phyloP scores from a whole-genome alignment of 2,329 filamentous ascomycete genomes.

The Sporothrix dimorphospora region DNA sequence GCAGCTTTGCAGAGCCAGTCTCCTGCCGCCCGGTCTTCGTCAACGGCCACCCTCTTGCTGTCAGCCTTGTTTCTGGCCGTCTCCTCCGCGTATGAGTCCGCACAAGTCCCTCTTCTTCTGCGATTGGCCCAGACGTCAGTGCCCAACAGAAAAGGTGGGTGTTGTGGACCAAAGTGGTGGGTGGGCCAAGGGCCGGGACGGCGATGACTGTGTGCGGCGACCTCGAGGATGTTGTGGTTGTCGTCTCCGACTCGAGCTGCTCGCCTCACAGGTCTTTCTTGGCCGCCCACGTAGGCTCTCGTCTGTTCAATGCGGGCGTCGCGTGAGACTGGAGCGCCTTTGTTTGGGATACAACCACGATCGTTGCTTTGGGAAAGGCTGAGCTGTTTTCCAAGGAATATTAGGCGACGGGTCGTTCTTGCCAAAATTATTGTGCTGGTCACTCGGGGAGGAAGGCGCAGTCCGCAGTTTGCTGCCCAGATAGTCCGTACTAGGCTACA shows the following conservation, averaged over 20 bases:
- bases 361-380: too few species aligned
- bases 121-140: neutral
- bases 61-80: neutral
- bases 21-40: neutral
- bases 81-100: neutral
- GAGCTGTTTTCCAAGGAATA: neutral
- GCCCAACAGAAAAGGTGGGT: neutral
- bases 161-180: neutral
- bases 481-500: neutral
- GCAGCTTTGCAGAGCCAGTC: neutral
- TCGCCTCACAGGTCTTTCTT: neutral
- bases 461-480: neutral
- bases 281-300: neutral
- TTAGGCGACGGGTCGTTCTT: neutral
- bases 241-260: neutral
- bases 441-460: neutral
- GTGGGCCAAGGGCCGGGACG: neutral
- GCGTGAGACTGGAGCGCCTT: neutral
- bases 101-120: neutral
- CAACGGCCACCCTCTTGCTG: neutral
- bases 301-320: neutral
- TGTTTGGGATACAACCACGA: neutral
- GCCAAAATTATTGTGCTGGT: neutral
- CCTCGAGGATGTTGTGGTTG: neutral
- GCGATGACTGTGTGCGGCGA: slow-evolving; percentile 5